Percentiles rank a stretch among this genome's conserved stretches.
Evolutionary conservation across 1,284 basidiomycete genomes (phyloP).

Genomic region (Trametes pubescens): DNA sequence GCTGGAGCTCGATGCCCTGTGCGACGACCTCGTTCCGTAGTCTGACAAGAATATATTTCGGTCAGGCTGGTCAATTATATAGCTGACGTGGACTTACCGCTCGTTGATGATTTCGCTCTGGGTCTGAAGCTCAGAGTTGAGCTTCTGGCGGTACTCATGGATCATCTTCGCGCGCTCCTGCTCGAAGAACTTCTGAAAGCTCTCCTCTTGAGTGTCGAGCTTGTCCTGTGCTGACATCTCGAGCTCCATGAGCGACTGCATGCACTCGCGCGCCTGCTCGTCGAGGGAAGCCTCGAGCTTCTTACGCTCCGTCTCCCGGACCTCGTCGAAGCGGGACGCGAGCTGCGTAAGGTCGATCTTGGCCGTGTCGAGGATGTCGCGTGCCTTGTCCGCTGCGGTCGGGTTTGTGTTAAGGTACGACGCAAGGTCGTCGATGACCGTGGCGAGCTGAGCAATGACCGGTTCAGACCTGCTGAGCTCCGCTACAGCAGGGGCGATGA

Average conservation of each 20-base stretch:
- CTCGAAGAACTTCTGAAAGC: conserved; percentile 86
- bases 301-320: conserved; percentile 83
- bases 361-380: conserved; percentile 77
- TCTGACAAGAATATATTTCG: conserved; percentile 49
- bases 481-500: conserved; percentile 84
- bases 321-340: conserved; percentile 79
- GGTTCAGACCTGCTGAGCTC: conserved; percentile 83
- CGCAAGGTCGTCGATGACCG: conserved; percentile 93
- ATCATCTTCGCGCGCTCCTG: conserved; percentile 81
- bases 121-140: conserved; percentile 86
- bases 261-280: conserved; percentile 87
- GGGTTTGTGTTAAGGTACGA: conserved; percentile 83
- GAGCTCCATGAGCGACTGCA: conserved; percentile 80
- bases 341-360: conserved; percentile 87
- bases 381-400: conserved; percentile 69
- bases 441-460: conserved; percentile 90
- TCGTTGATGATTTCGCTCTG: conserved; percentile 96
- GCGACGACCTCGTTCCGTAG: conserved; percentile 95
- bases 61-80: neutral
- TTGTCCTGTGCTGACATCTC: conserved; percentile 88
- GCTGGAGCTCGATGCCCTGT: conserved; percentile 97
- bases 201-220: conserved; percentile 87
- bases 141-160: conserved; percentile 85
- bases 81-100: conserved; percentile 59
- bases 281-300: conserved; percentile 84